Base-by-base conservation (phyloP, 495 filamentous ascomycete species). In the Bathelium albidoporum region DNA sequence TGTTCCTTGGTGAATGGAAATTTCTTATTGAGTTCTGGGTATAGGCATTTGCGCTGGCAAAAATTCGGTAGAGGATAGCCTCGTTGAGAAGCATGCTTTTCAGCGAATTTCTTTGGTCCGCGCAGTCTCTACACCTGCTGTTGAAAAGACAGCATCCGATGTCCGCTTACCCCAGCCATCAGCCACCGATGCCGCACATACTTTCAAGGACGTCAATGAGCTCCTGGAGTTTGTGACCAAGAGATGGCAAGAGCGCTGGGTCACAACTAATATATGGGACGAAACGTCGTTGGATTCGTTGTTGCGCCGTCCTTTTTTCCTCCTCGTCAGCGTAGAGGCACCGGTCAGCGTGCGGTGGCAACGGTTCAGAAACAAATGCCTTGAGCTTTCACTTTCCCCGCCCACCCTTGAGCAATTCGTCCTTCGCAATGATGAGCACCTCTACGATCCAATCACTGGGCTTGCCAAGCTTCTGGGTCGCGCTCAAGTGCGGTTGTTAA, bases 21-120 rank as follows among this genome's bases (percentile, higher is more conserved):
- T 41, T 43, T 36, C 70, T 73, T 24, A 71, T 68, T 65, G 28
- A 68, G 61, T 58, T 52, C 58, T 43, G 59, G 70, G 7, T 32
- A 29, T 70, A 95, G 92, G 87, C 62, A 90, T 96, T 62, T 96
- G 90, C 73, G 85, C 93, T 32, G 94, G 94, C 64, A 96, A 95
- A 75, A 83, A 84, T 68, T 87, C 90, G 14, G 85, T 97, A 52
- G 90, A 91, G 58, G 79, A 87, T 32, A 95, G 92, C 70, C 82
- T 98, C 14, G 82, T 89, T 63, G 76, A 88, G 29, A 77, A 89
- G 44, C 85, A 95, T 71, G 86, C 81, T 29, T 98, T 97, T 70
- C 82, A 77, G 44, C 80, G 77, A 11, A 73, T 91, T 29, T 74
- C 73, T 49, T 69, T 87, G 41, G 63, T 64, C 4, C 62, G 66